Evolutionary conservation across 2,329 filamentous ascomycete species (phyloP), one percentile per base, ranked within the genome.

Genomic region (Fusarium lyarnte): DNA sequence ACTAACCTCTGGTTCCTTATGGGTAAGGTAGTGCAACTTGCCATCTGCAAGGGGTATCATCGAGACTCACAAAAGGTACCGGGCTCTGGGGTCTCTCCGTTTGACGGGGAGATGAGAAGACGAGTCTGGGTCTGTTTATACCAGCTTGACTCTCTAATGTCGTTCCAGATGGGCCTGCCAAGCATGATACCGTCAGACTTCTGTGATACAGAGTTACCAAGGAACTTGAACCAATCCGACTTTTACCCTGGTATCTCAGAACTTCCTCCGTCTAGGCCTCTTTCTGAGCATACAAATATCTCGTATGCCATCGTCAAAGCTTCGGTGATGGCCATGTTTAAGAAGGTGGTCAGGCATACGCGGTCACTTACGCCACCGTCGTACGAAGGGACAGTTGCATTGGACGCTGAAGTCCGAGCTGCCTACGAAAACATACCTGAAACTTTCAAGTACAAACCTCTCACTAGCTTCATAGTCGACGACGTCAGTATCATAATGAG

Each of bases 21-120:
- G 61, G 82, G 84, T 11, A 78, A 83, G 23, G 79, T 83, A 16
- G 82, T 83, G 3, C 82, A 85, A 3, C 80, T 87, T 23, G 85
- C 85, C 0, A 83, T 86, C 58, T 81, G 83, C 6, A 82, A 85
- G 79, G 85, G 85, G 3, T 87, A 87, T 52, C 84, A 87, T 58
- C 81, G 85, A 12, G 85, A 87, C 42, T 80, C 84, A 1, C 78
- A 76, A 13, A 81, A 82, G 38, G 74, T 85, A 4, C 73, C 81
- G 2, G 66, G 77, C 1, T 27, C 43, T 0, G 25, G 8, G 0
- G 75, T 86, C 13, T 82, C 83, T 0, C 79, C 82, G 0, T 87
- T 86, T 43, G 82, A 85, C 31, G 81, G 80, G 7, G 85, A 87
- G 74, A 84, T 87, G 78, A 82, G 85, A n/a, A 82, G 85, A 6